Conservation (phyloP, 371 early-diverging fungal species). For the Sporodiniella umbellata region DNA sequence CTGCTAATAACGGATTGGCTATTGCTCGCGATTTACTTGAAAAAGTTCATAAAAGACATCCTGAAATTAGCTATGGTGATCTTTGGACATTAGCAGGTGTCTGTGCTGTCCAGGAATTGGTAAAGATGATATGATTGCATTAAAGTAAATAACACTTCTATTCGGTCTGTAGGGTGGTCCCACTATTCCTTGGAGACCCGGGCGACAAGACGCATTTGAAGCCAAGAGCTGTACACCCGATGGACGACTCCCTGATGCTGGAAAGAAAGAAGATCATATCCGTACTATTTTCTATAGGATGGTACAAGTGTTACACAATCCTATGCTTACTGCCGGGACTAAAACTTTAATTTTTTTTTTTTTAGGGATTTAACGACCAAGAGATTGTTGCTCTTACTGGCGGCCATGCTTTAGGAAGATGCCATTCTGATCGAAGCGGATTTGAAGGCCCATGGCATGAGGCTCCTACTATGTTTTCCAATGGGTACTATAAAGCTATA, state of each 20-base stretch:
- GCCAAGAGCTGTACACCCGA: constrained; percentile 69
- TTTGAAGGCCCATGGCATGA: constrained; percentile 87
- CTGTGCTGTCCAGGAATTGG: constrained; percentile 84
- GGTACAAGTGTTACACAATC: constrained; percentile 35
- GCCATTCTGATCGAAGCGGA: constrained; percentile 80
- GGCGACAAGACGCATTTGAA: constrained; percentile 66
- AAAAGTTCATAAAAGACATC: constrained; percentile 80
- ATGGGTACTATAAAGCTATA: constrained; percentile 72
- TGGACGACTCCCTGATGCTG: constrained; percentile 91
- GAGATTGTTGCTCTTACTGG: constrained; percentile 85
- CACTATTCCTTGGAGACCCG: constrained; percentile 84
- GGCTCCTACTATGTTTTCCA: constrained; percentile 82
- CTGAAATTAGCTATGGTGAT: constrained; percentile 86
- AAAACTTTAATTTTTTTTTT: neutral
- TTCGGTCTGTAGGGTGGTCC: constrained; percentile 81
- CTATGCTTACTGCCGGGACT: neutral
- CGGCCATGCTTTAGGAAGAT: constrained; percentile 85
- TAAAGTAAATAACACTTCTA: too few relatives aligned
- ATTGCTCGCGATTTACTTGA: constrained; percentile 81
- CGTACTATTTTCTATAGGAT: constrained; percentile 90
- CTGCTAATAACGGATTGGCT: constrained; percentile 86
- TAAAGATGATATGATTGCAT: too few relatives aligned
- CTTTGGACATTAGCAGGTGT: constrained; percentile 94
- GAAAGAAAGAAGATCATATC: constrained; percentile 69
- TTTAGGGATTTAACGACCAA: constrained; percentile 58